These are phyloP conservation scores for Lotmaria passim DNA, from an alignment of 208 protist genomes.

Conservation along the genomic window DNA sequence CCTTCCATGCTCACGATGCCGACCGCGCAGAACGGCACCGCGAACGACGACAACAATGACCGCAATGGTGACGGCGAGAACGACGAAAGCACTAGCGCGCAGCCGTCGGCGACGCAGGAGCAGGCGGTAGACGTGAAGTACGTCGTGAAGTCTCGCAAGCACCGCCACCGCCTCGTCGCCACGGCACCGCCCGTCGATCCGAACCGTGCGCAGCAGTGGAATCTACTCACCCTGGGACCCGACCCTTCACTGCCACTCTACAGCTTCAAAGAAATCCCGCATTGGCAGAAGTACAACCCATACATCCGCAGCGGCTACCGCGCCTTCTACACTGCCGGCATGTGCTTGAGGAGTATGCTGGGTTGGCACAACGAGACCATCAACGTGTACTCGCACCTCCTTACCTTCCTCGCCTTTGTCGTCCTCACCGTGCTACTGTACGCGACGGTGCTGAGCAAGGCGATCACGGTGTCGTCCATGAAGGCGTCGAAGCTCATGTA, in stretches of 20 bases:
- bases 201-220: constrained; percentile 13
- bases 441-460: constrained; percentile 37
- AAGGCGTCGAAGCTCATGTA: constrained; percentile 55
- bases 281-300: constrained; percentile 57
- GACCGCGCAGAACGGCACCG: no score
- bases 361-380: constrained; percentile 89
- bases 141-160: background rate
- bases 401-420: constrained; percentile 71
- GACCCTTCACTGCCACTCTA: constrained; percentile 49
- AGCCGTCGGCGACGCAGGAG: no score
- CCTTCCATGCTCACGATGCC: constrained; percentile 2
- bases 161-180: constrained; percentile 14
- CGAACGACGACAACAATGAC: background rate
- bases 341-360: constrained; percentile 71
- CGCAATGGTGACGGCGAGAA: background rate
- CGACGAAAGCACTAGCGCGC: background rate
- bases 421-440: constrained; percentile 60
- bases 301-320: constrained; percentile 74
- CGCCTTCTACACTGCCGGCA: constrained; percentile 61
- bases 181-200: constrained; percentile 25
- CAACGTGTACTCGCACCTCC: constrained; percentile 83
- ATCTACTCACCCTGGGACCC: constrained; percentile 6
- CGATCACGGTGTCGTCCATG: constrained; percentile 22
- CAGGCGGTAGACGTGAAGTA: background rate
- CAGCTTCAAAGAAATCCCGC: constrained; percentile 46